Conservation (phyloP, 1,284 basidiomycete species). For the Leccinum pallidistipes region DNA sequence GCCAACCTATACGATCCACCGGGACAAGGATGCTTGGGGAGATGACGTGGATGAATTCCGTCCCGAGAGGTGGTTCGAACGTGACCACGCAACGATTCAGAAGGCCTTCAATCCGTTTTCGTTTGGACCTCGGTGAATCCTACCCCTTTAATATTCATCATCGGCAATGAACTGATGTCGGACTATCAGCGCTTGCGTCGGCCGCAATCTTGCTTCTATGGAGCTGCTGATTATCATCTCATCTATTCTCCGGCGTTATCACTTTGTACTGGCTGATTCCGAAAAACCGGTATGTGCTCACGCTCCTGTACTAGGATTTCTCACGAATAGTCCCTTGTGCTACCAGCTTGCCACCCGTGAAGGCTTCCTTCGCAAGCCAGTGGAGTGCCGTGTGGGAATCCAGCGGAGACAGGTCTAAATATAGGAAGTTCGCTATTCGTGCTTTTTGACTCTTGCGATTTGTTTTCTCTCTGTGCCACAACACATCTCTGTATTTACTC, state of each 20-base stretch:
- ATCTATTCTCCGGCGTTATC: conserved; percentile 70
- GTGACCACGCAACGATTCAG: conserved; percentile 56
- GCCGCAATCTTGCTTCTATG: conserved; percentile 73
- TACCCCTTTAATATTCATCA: background rate
- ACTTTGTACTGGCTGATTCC: conserved; percentile 63
- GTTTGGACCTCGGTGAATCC: conserved; percentile 55
- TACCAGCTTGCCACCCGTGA: conserved; percentile 65
- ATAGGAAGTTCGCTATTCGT: background rate
- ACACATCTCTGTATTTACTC: background rate
- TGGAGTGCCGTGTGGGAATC: conserved; percentile 66
- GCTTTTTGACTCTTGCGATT: background rate
- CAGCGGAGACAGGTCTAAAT: conserved; percentile 41
- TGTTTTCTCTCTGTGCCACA: conserved; percentile 1
- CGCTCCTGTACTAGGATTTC: conserved; percentile 5
- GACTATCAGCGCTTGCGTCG: conserved; percentile 61
- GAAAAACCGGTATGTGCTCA: conserved; percentile 50
- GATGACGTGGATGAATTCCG: conserved; percentile 74
- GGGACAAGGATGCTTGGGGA: conserved; percentile 72
- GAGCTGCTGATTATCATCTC: conserved; percentile 75
- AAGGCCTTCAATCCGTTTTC: conserved; percentile 80
- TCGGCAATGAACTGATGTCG: background rate
- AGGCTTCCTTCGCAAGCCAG: conserved; percentile 78
- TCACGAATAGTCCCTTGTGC: conserved; percentile 5
- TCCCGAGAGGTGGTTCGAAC: conserved; percentile 82
- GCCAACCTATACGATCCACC: conserved; percentile 78